phyloP scores from a whole-genome alignment of 2,329 filamentous ascomycete genomes.

The Lasiodiplodia hormozganensis region DNA sequence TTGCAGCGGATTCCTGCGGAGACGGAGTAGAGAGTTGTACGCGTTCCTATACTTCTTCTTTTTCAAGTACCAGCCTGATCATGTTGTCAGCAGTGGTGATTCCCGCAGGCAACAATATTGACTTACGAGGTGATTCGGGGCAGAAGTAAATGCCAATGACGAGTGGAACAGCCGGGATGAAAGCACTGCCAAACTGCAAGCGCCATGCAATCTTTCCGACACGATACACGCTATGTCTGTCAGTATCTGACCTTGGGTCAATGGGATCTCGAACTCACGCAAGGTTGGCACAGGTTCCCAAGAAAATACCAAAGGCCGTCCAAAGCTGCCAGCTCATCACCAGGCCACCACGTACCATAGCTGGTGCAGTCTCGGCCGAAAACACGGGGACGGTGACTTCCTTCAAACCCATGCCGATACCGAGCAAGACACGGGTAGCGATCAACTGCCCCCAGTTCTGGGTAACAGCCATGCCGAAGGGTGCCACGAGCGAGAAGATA shows the following conservation, averaged over 20 bases:
- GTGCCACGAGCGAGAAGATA: slow-evolving; percentile 41
- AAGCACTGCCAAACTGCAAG: slow-evolving; percentile 48
- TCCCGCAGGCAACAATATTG: neutral
- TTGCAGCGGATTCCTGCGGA: slow-evolving; percentile 49
- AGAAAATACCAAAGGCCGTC: slow-evolving; percentile 54
- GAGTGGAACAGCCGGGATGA: slow-evolving; percentile 49
- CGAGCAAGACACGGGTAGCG: slow-evolving; percentile 44
- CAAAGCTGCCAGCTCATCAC: slow-evolving; percentile 57
- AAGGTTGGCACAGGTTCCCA: slow-evolving; percentile 51
- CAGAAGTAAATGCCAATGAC: slow-evolving; percentile 50
- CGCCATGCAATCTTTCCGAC: slow-evolving; percentile 47
- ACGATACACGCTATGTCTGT: slow-evolving; percentile 39
- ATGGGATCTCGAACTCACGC: slow-evolving; percentile 29
- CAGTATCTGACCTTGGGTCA: slow-evolving; percentile 36
- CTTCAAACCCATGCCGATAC: slow-evolving; percentile 55
- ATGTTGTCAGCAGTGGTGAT: neutral
- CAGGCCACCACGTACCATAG: slow-evolving; percentile 49
- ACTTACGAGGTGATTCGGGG: slow-evolving; percentile 45
- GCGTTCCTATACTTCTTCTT: slow-evolving; percentile 50
- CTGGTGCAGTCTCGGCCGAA: slow-evolving; percentile 47
- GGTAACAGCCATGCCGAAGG: slow-evolving; percentile 45
- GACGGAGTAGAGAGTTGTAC: slow-evolving; percentile 47
- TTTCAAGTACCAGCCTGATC: slow-evolving; percentile 42
- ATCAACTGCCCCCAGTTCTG: slow-evolving; percentile 51
- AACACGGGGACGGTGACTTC: slow-evolving; percentile 53